Evolutionary conservation across 495 filamentous ascomycete genomes (phyloP).

Genomic region (Penicillium manginii): DNA sequence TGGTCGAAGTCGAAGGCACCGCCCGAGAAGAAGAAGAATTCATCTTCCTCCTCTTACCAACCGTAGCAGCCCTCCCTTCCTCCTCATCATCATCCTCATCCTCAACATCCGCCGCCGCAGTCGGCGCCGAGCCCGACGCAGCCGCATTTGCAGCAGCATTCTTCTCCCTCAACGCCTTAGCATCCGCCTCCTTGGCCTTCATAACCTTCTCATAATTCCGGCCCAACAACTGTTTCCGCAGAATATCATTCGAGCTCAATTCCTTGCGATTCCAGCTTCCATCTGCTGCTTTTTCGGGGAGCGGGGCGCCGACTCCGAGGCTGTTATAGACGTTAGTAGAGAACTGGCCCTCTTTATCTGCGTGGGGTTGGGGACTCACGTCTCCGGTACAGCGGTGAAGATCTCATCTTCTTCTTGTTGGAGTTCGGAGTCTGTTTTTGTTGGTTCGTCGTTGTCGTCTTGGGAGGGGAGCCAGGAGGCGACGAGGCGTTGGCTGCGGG

Average conservation of each 20-base stretch:
- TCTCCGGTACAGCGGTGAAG: constrained; percentile 55
- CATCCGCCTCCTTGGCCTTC: constrained; percentile 21
- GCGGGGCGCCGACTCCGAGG: constrained; percentile 51
- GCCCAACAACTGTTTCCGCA: constrained; percentile 54
- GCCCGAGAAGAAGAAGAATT: neutral
- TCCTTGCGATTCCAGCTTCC: constrained; percentile 46
- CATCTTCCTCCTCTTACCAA: constrained; percentile 48
- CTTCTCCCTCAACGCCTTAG: neutral
- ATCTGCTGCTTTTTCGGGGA: constrained; percentile 45
- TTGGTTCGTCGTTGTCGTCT: constrained; percentile 42
- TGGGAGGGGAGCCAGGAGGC: constrained; percentile 56
- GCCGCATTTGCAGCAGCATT: constrained; percentile 1
- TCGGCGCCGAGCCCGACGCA: constrained; percentile 2
- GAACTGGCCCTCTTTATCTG: too few relatives aligned
- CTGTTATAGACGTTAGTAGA: too few relatives aligned
- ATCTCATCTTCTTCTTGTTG: constrained; percentile 55
- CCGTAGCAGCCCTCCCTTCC: constrained; percentile 59
- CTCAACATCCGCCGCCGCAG: constrained; percentile 10
- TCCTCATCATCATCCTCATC: constrained; percentile 59
- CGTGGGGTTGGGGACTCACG: constrained; percentile 33
- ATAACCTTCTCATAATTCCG: constrained; percentile 48
- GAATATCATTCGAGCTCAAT: constrained; percentile 46
- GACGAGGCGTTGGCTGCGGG: constrained; percentile 55
- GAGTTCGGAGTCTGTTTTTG: constrained; percentile 45
- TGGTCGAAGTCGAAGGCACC: too few relatives aligned